Percentiles rank a stretch among this genome's conserved stretches.
Conservation (phyloP, 1,139 yeast species). For the Hyphopichia pseudoburtonii region DNA sequence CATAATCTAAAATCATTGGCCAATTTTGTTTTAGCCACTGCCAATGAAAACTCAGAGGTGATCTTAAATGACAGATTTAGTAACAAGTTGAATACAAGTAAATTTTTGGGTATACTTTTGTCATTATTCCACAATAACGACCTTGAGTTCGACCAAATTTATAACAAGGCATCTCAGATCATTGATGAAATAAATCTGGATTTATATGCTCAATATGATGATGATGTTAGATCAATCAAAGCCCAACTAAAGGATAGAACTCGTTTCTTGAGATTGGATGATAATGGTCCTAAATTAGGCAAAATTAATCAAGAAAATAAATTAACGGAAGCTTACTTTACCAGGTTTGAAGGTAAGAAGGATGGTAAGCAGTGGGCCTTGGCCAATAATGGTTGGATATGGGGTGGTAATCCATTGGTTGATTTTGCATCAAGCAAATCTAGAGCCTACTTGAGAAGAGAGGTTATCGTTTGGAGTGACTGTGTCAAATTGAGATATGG, state of each 20-base stretch:
- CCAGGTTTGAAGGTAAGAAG: slow-evolving; percentile 54
- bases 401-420: slow-evolving; percentile 93
- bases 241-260: slow-evolving; percentile 74
- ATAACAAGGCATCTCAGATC: slow-evolving; percentile 48
- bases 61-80: slow-evolving; percentile 43
- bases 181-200: slow-evolving; percentile 77
- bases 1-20: slow-evolving; percentile 46
- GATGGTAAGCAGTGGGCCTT: slow-evolving; percentile 66
- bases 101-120: slow-evolving; percentile 47
- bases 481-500: slow-evolving; percentile 95
- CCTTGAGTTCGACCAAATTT: slow-evolving; percentile 29
- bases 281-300: slow-evolving; percentile 79
- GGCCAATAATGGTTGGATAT: slow-evolving; percentile 98
- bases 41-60: slow-evolving; percentile 26
- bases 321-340: slow-evolving; percentile 83
- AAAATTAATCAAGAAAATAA: slow-evolving; percentile 55
- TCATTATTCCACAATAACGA: slow-evolving; percentile 32
- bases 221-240: slow-evolving; percentile 62
- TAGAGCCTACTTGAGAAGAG: slow-evolving; percentile 83
- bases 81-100: slow-evolving; percentile 51
- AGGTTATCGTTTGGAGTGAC: slow-evolving; percentile 97
- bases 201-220: slow-evolving; percentile 73
- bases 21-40: slow-evolving; percentile 44
- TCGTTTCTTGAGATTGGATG: slow-evolving; percentile 72
- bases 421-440: slow-evolving; percentile 86